Percentiles rank a stretch among this genome's conserved stretches.
Evolutionary conservation across 495 filamentous ascomycete species (phyloP).

Genomic region (Aspergillus saccharolyticus): DNA sequence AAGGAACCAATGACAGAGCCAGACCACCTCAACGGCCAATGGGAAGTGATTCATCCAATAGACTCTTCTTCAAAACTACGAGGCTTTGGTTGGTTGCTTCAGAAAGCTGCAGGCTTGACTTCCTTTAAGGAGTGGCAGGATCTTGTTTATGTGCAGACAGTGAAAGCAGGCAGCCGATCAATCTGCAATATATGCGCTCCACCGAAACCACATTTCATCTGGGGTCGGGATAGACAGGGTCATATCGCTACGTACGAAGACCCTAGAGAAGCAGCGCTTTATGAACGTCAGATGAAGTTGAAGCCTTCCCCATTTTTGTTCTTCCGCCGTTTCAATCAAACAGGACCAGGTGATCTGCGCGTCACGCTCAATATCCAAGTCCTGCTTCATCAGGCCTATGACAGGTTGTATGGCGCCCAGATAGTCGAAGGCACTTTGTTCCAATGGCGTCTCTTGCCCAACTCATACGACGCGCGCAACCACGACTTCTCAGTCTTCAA

Average conservation of each 20-base stretch:
- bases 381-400: constrained; percentile 51
- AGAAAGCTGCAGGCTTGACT: constrained; percentile 18
- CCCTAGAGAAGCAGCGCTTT: constrained; percentile 37
- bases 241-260: constrained; percentile 42
- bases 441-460: constrained; percentile 50
- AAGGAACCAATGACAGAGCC: constrained; percentile 9
- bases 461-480: constrained; percentile 34
- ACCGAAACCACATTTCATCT: constrained; percentile 32
- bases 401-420: constrained; percentile 25
- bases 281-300: constrained; percentile 45
- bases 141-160: constrained; percentile 1
- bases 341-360: constrained; percentile 27
- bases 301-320: constrained; percentile 45
- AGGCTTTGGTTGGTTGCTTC: constrained; percentile 29
- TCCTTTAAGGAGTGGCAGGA: constrained; percentile 25
- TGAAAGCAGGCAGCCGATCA: neutral
- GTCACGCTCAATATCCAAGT: constrained; percentile 53
- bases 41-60: constrained; percentile 21
- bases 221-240: constrained; percentile 25
- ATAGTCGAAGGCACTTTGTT: constrained; percentile 19
- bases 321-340: constrained; percentile 29
- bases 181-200: constrained; percentile 42
- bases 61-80: constrained; percentile 21
- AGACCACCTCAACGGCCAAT: constrained; percentile 4
- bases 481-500: constrained; percentile 30